Base-by-base conservation (phyloP, 139 green algal species). In the Closterium sp. region DNA sequence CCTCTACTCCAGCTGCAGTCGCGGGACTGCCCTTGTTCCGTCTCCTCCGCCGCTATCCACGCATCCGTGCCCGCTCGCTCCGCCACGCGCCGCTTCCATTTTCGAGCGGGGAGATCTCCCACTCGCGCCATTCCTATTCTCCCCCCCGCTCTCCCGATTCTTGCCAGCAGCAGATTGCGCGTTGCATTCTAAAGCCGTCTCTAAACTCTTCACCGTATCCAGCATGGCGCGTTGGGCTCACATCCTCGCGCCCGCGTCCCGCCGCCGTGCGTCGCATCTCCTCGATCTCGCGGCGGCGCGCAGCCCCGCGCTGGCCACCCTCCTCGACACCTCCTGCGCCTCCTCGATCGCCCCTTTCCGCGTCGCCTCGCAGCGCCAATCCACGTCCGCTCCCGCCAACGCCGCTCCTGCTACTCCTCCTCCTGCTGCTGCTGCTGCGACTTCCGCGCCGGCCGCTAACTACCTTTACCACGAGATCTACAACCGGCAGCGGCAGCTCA, bases 401-500 rank as follows among this genome's bases (percentile, higher is more conserved):
- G 62, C 62, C 19, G 62, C 62, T 79, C 62, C 62, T 79, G 62
- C 62, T 1, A 5, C 62, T 22, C 17, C 62, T 79, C 2, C 62
- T 79, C 11, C 62, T 79, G 62, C 62, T 79, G 62, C 62, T 22
- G 62, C 62, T 79, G 62, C 62, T 79, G 19, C 62, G 62, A 24
- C 62, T 13, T 79, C 62, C 62, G 62, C 62, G 19, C 62, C 62
- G 10, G 19, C 17, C 62, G 62, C 17, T 27, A 79, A 79, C 62
- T 79, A 79, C 62, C 62, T 79, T 3, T 79, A 79, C 62, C 62
- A 13, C 17, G 93, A 95, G 92, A 27, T 95, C 4, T 95, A 95
- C 92, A 91, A 93, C 92, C 70, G 93, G 13, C 89, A 94, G 31
- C 34, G 94, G 31, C 32, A 89, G 24, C 31, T 90, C 9, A 73